phyloP scores from a whole-genome alignment of 345 rosid genomes.

The Arabidopsis suecica region DNA sequence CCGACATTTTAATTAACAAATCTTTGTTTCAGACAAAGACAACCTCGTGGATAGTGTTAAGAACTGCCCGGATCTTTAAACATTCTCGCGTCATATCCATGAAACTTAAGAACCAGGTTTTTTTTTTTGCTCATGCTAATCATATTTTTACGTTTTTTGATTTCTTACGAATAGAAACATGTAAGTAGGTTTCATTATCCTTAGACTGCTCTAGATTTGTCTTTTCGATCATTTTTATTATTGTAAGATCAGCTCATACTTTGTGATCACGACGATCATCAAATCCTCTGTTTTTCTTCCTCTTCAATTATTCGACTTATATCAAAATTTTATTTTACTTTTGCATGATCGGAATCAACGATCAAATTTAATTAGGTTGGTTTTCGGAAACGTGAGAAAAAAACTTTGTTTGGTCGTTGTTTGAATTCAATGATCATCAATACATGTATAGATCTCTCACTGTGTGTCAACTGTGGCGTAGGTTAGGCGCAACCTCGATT shows the following conservation, averaged over 20 bases:
- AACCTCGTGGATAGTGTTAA: constrained; percentile 21
- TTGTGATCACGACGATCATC: constrained; percentile 35
- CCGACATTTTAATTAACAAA: constrained; percentile 12
- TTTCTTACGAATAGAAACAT: not conserved
- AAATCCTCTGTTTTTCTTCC: not conserved
- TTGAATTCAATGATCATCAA: not conserved
- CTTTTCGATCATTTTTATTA: constrained; percentile 1
- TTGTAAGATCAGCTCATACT: constrained; percentile 14
- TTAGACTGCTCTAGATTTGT: constrained; percentile 11
- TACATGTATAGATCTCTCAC: constrained; percentile 2
- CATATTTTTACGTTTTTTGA: constrained; percentile 20
- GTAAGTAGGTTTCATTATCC: constrained; percentile 1
- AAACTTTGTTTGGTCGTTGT: constrained; percentile 14
- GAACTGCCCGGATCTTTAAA: constrained; percentile 27
- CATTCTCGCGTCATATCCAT: constrained; percentile 31
- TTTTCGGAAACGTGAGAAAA: not conserved
- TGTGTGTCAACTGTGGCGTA: constrained; percentile 13
- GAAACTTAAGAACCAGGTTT: constrained; percentile 27
- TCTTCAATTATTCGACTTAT: not conserved
- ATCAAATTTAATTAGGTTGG: not conserved
- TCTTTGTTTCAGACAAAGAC: constrained; percentile 6
- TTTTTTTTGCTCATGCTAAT: not conserved
- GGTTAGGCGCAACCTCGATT: constrained; percentile 29
- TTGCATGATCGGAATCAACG: constrained; percentile 3
- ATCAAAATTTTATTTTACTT: not conserved